These are phyloP conservation scores for Butyriboletus loyo DNA, from an alignment of 768 basidiomycete genomes.

Conservation along the genomic window DNA sequence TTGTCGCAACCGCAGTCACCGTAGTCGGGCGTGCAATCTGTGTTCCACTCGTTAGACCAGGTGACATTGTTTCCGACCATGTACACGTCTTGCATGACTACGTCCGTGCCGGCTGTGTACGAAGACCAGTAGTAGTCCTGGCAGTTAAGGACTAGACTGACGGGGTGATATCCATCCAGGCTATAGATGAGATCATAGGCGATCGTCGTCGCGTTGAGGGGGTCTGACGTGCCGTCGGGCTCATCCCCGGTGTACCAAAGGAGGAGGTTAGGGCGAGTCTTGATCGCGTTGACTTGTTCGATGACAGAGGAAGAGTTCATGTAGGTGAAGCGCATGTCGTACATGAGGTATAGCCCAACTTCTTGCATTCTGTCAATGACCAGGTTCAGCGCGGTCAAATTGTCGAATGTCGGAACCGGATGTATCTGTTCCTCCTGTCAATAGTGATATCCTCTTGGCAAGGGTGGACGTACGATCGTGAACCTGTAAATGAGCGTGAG, in stretches of 20 bases:
- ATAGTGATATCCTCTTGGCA: not conserved
- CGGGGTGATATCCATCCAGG: slow-evolving; percentile 65
- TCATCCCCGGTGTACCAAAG: slow-evolving; percentile 76
- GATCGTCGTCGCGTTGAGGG: slow-evolving; percentile 50
- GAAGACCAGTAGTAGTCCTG: slow-evolving; percentile 61
- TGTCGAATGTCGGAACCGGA: slow-evolving; percentile 63
- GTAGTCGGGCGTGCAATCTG: slow-evolving; percentile 58
- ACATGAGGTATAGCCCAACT: slow-evolving; percentile 71
- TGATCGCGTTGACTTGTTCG: slow-evolving; percentile 67
- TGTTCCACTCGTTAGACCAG: slow-evolving; percentile 58
- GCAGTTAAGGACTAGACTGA: slow-evolving; percentile 63
- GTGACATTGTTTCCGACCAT: slow-evolving; percentile 57
- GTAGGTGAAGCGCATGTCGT: slow-evolving; percentile 77
- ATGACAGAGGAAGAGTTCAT: slow-evolving; percentile 60
- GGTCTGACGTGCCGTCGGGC: slow-evolving; percentile 68
- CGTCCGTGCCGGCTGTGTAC: slow-evolving; percentile 63
- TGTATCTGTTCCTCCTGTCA: slow-evolving; percentile 47
- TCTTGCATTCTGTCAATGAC: slow-evolving; percentile 72
- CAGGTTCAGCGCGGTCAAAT: slow-evolving; percentile 51
- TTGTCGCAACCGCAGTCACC: slow-evolving; percentile 76
- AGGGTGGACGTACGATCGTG: slow-evolving; percentile 32
- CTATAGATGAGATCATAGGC: slow-evolving; percentile 57
- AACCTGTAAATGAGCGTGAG: slow-evolving; percentile 9
- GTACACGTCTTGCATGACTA: slow-evolving; percentile 64
- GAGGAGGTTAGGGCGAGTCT: slow-evolving; percentile 63